Percentiles rank a stretch among this genome's conserved stretches.
These are phyloP conservation scores for Calonectria honghensis DNA, from an alignment of 2,329 filamentous ascomycete species.

Conservation along the genomic window DNA sequence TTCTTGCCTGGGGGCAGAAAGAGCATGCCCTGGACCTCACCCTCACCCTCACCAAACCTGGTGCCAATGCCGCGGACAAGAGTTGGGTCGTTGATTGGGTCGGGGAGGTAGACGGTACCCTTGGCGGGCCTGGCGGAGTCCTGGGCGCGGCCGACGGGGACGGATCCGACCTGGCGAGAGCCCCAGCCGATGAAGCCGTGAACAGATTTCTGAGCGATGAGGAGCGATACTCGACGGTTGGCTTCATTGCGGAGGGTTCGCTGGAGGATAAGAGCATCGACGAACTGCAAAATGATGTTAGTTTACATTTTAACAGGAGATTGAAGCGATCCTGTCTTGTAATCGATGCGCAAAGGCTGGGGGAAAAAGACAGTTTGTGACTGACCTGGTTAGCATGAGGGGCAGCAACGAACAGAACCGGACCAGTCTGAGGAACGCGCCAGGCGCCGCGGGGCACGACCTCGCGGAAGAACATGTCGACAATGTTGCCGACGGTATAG, in stretches of 20 bases:
- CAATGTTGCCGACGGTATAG: constrained; percentile 86
- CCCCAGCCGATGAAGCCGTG: constrained; percentile 93
- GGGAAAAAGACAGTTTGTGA: constrained; percentile 38
- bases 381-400: constrained; percentile 95
- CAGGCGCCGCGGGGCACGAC: constrained; percentile 96
- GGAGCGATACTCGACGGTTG: constrained; percentile 90
- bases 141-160: constrained; percentile 94
- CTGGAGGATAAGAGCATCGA: constrained; percentile 95
- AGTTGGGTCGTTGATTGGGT: constrained; percentile 89
- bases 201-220: constrained; percentile 97
- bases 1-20: constrained; percentile 91
- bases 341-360: constrained; percentile 34
- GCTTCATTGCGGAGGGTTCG: constrained; percentile 91
- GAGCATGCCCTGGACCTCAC: constrained; percentile 86
- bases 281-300: constrained; percentile 78
- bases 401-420: constrained; percentile 95
- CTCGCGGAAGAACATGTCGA: constrained; percentile 98
- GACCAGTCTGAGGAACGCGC: constrained; percentile 92
- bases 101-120: constrained; percentile 91
- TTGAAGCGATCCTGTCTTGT: background rate
- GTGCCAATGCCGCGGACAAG: constrained; percentile 87
- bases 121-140: constrained; percentile 87
- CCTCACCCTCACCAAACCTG: constrained; percentile 83
- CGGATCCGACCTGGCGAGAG: constrained; percentile 88
- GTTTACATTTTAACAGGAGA: constrained; percentile 17